Base-by-base conservation (phyloP, 345 rosid species). In the Pugionium dolabratum region DNA sequence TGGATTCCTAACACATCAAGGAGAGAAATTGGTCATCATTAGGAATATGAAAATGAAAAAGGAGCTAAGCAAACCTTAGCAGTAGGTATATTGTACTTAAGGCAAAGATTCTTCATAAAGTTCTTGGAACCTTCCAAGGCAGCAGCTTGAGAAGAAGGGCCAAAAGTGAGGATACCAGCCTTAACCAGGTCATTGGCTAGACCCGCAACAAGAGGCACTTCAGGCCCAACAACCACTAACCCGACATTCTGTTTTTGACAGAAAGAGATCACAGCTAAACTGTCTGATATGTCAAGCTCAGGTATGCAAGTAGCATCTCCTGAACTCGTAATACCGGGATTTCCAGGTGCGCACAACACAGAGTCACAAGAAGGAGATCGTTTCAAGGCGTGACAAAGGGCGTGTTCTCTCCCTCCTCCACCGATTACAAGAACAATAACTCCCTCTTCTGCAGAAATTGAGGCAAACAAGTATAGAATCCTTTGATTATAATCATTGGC, bases 401-500 rank as follows among this genome's bases (percentile, higher is more conserved):
- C 91, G 64, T 93, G 96, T 46, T 93, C 98, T 79, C 97, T 85
- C 25, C 97, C 98, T 67, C 98, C 97, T 71, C 96, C 97, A 53
- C 98, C 98, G 55, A 93, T 85, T 53, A 92, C 97, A n/a, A 89
- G 81, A 61, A 87, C 97, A 59, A 68, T 78, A 66, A 82, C 86
- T 64, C 83, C 78, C 75, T 83, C 89, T 47, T 65, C 85, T 79
- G 81, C 81, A 77, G 49, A 54, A 48, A 40, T 8, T n/a, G 41
- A 7, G 43, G 62, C 59, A 50, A 25, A 37, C 40, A 7, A 49
- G 7, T 29, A 25, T 3, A 32, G 32, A 3, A 45, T 11, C 4
- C 9, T 7, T 7, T 6, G 42, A 4, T 10, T 11, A 50, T n/a
- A 49, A 40, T n/a, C 4, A 30, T 2, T 10, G 3, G 33, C 1